These are phyloP conservation scores for Pseudocercospora crystallina DNA, from an alignment of 2,329 filamentous ascomycete genomes.

Conservation along the genomic window DNA sequence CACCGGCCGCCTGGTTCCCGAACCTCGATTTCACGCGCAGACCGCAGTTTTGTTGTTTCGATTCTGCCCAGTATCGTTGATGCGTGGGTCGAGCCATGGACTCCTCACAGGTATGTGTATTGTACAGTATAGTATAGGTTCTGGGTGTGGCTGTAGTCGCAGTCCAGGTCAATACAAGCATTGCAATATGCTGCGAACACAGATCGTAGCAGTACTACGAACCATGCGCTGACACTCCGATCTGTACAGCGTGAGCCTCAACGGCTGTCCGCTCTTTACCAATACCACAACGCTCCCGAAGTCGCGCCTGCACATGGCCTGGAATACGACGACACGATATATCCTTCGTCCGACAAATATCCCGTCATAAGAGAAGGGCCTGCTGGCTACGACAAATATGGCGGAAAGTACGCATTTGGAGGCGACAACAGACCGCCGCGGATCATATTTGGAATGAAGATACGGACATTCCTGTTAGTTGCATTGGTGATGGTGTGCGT, in stretches of 20 bases:
- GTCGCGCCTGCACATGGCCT: constrained; percentile 40
- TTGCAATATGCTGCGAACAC: no score
- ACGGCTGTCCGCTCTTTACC: constrained; percentile 38
- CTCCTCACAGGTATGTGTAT: constrained; percentile 20
- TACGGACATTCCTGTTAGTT: constrained; percentile 37
- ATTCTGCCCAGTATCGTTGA: neutral
- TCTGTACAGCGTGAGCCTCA: constrained; percentile 24
- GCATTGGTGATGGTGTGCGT: constrained; percentile 33
- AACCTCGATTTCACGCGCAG: no score
- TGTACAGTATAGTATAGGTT: no score
- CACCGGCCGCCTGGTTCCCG: no score
- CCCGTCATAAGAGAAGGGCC: constrained; percentile 33
- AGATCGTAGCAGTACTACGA: neutral
- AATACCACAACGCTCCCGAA: constrained; percentile 42
- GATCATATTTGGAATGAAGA: constrained; percentile 43
- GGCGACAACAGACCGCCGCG: constrained; percentile 35
- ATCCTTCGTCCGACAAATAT: constrained; percentile 39
- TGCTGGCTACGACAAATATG: constrained; percentile 15
- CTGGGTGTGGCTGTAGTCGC: no score
- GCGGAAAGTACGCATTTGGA: constrained; percentile 24
- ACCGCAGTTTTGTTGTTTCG: no score
- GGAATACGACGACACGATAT: constrained; percentile 39
- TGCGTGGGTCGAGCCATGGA: constrained; percentile 20
- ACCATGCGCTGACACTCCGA: constrained; percentile 12
- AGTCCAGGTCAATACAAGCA: no score